Base-by-base conservation (phyloP, 2,329 filamentous ascomycete species). In the Neopestalotiopsis clavispora region DNA sequence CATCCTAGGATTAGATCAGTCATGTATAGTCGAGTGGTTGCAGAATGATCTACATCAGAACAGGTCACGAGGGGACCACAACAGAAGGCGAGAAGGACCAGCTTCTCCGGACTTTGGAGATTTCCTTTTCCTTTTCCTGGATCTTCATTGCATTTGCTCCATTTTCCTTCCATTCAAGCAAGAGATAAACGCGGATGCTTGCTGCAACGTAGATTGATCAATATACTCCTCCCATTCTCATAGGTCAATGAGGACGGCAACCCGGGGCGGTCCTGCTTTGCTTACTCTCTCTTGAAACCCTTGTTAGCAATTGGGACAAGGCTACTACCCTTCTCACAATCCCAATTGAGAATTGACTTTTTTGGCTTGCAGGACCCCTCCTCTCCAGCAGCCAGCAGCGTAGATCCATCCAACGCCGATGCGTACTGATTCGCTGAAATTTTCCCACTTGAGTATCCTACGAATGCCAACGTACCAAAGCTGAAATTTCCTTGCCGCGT, bases 101-200 rank as follows among this genome's bases (percentile, higher is more conserved):
- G n/a, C 45, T 52, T 52, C 45, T 52, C 45, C 45, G 45, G 45
- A n/a, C 45, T 52, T 20, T 52, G 45, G 34, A 38, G 23, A 28
- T 28, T 28, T 28, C 23, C 42, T 49, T 52, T 17, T 52, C 45
- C 45, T 52, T 17, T 52, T 20, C 23, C 23, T 23, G 45, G 34
- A 52, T 52, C 45, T 52, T 52, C 45, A 52, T 52, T 52, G 45
- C 45, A 52, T 52, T 52, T 52, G 45, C 45, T 52, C 14, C 45
- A 52, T 52, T 9, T 20, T 20, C 10, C 6, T 38, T 52, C 14
- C 45, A 52, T 52, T 3, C 10, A 3, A 7, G 10, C 10, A 38
- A 10, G 34, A 38, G 34, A 20, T 14, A 52, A 17, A 52, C 17
- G 17, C 45, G 45, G 20, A 28, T n/a, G n/a, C 45, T 28, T 52